Percentiles rank a stretch among this genome's conserved stretches.
These are phyloP conservation scores for Penicillium aurantiogriseum DNA, from an alignment of 2,329 filamentous ascomycete species.

Conservation along the genomic window DNA sequence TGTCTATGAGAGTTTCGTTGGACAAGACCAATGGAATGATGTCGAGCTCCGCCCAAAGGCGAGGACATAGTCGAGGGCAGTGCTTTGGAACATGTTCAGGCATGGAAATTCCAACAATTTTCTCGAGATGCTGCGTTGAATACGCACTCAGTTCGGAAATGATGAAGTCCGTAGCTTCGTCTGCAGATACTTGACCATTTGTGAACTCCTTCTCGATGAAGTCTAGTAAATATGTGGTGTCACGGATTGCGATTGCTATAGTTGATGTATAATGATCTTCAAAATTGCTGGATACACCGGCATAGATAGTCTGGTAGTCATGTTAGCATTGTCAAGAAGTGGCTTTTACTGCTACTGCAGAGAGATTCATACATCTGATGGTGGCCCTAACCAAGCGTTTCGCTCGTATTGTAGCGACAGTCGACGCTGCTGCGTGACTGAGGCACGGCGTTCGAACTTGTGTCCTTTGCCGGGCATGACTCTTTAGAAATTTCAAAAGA, in stretches of 20 bases:
- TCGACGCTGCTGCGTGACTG: slow-evolving; percentile 35
- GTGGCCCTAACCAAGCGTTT: slow-evolving; percentile 39
- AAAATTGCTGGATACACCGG: slow-evolving; percentile 38
- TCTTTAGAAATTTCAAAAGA: not conserved
- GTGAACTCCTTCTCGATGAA: slow-evolving; percentile 63
- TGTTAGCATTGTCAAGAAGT: not conserved
- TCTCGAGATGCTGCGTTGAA: slow-evolving; percentile 64
- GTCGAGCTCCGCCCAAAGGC: slow-evolving; percentile 74
- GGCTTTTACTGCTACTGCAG: not conserved
- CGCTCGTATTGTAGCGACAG: slow-evolving; percentile 31
- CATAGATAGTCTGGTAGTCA: slow-evolving; percentile 40
- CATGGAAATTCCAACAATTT: slow-evolving; percentile 73
- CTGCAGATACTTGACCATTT: slow-evolving; percentile 40
- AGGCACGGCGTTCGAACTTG: slow-evolving; percentile 27
- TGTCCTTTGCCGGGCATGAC: slow-evolving; percentile 10
- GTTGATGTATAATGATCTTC: slow-evolving; percentile 49
- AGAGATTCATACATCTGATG: slow-evolving; percentile 35
- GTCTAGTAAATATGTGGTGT: slow-evolving; percentile 72
- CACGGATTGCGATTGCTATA: slow-evolving; percentile 68
- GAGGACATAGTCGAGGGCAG: slow-evolving; percentile 65
- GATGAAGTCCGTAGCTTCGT: slow-evolving; percentile 60
- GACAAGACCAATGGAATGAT: slow-evolving; percentile 68
- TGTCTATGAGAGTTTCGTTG: slow-evolving; percentile 23
- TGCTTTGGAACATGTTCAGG: slow-evolving; percentile 58
- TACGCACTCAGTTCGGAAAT: slow-evolving; percentile 59